A percentile compares a stretch with the other conserved stretches of the same genome.
Conservation (phyloP, 371 early-diverging fungal genomes). For the Cokeromyces recurvatus region DNA sequence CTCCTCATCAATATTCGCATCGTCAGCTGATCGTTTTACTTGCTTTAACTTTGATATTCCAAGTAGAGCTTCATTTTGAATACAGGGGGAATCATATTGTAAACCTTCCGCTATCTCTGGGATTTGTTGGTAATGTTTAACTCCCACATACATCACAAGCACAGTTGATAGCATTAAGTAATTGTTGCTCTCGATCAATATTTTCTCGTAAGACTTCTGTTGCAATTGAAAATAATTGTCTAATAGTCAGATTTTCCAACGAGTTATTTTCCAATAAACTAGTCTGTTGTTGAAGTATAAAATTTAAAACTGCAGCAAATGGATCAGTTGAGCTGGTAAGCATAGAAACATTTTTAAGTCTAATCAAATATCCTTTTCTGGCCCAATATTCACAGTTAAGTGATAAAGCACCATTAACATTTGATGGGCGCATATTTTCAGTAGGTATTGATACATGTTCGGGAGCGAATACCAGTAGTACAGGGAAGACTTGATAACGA, state of each 20-base stretch:
- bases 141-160: too few species aligned
- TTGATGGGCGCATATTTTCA: conserved; percentile 6
- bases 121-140: conserved; percentile 13
- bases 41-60: conserved; percentile 10
- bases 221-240: neutral
- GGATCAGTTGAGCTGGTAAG: neutral
- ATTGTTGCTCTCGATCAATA: too few species aligned
- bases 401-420: conserved; percentile 11
- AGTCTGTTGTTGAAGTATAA: neutral
- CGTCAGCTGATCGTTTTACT: conserved; percentile 11
- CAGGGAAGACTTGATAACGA: conserved; percentile 12
- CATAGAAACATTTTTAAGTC: neutral
- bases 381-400: conserved; percentile 12
- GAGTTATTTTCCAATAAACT: conserved; percentile 4
- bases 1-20: conserved; percentile 10
- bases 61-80: conserved; percentile 15
- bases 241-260: neutral
- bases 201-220: too few species aligned
- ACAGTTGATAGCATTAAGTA: too few species aligned
- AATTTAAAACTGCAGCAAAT: neutral
- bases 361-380: conserved; percentile 8
- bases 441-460: conserved; percentile 5
- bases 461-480: conserved; percentile 6
- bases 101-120: conserved; percentile 11
- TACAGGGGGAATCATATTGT: conserved; percentile 8